A percentile compares a stretch with the other conserved stretches of the same genome.
Conservation (phyloP, 2,329 filamentous ascomycete species). For the Phialophora tarda region DNA sequence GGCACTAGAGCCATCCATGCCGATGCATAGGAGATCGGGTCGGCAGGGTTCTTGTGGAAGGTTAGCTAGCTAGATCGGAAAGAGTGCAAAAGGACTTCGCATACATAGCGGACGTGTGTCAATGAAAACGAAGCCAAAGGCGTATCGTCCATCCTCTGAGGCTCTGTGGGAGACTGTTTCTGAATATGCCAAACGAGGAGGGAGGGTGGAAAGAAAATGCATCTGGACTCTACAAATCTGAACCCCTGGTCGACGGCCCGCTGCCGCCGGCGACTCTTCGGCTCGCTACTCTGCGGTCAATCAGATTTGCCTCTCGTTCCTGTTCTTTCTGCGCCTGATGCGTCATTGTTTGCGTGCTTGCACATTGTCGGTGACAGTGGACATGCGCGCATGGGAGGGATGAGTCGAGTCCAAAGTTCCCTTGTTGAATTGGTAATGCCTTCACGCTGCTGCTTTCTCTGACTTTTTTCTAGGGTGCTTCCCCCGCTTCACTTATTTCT, state of each 20-base stretch:
- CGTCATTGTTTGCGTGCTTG: constrained; percentile 18
- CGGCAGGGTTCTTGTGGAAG: constrained; percentile 73
- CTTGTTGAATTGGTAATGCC: neutral
- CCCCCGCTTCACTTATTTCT: constrained; percentile 2
- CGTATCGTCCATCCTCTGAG: constrained; percentile 41
- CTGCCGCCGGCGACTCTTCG: neutral
- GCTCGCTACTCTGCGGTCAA: neutral
- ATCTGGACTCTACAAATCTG: neutral
- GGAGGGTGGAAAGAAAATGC: neutral
- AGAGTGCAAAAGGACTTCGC: constrained; percentile 40
- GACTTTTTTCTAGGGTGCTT: neutral
- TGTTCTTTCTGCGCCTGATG: neutral
- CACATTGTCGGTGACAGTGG: neutral
- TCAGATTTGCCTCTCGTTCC: neutral
- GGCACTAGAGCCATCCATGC: constrained; percentile 94
- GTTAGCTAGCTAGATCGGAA: constrained; percentile 18
- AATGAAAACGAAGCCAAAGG: constrained; percentile 87
- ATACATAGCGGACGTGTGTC: constrained; percentile 94
- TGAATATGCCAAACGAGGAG: neutral
- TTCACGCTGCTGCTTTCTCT: neutral
- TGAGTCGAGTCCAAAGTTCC: neutral
- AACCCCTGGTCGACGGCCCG: neutral
- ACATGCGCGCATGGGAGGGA: too few relatives aligned
- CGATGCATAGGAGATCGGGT: constrained; percentile 82
- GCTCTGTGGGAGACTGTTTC: neutral